These are phyloP conservation scores for Populus hybrid DNA, from an alignment of 441 rosid genomes.

Conservation along the genomic window DNA sequence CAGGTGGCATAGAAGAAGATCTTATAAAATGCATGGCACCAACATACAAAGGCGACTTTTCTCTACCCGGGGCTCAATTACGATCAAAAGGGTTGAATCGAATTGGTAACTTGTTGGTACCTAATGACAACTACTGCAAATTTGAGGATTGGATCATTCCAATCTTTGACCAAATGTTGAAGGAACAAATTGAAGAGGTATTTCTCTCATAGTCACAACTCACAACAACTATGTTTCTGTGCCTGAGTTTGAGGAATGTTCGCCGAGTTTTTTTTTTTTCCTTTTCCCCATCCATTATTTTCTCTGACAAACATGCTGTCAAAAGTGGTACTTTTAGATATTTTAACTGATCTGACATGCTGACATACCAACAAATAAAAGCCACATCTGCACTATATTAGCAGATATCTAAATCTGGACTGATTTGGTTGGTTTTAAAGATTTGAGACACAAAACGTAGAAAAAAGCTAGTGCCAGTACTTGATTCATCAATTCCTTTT, in stretches of 20 bases:
- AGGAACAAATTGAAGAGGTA: constrained; percentile 87
- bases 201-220: not conserved
- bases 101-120: constrained; percentile 87
- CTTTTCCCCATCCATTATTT: not conserved
- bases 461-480: not conserved
- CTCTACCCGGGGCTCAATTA: constrained; percentile 66
- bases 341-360: not conserved
- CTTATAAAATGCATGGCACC: constrained; percentile 92
- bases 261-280: not conserved
- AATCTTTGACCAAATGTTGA: constrained; percentile 80
- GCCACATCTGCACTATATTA: not conserved
- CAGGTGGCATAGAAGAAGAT: constrained; percentile 98
- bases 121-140: constrained; percentile 93
- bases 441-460: not conserved
- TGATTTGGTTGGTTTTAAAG: not conserved
- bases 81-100: constrained; percentile 86
- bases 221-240: not conserved
- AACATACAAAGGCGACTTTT: constrained; percentile 82
- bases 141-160: constrained; percentile 97
- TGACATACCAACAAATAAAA: not conserved
- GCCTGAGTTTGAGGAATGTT: not conserved
- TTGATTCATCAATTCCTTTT: not conserved
- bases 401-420: not conserved
- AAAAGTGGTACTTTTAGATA: not conserved
- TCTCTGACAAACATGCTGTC: not conserved